phyloP scores from a whole-genome alignment of 768 basidiomycete genomes.

The Pisolithus albus region DNA sequence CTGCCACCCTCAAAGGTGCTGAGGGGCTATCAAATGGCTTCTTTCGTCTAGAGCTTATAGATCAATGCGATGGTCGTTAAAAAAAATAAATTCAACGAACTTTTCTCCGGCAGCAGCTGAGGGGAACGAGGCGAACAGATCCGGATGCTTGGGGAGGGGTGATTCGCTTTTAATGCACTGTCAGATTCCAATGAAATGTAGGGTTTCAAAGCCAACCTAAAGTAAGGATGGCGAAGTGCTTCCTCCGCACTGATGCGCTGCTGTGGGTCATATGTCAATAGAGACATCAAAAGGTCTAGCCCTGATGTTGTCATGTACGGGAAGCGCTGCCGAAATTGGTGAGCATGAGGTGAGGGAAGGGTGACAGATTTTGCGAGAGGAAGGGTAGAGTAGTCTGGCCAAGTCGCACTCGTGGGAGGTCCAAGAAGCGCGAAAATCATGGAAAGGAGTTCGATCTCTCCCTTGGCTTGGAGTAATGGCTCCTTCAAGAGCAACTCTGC shows the following conservation, averaged over 20 bases:
- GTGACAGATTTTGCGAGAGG: constrained; percentile 78
- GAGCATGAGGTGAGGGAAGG: constrained; percentile 66
- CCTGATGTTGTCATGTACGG: constrained; percentile 78
- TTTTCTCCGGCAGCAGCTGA: constrained; percentile 95
- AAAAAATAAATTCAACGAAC: constrained; percentile 36
- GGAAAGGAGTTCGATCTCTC: constrained; percentile 84
- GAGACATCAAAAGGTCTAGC: constrained; percentile 71
- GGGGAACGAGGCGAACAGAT: constrained; percentile 93
- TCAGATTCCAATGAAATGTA: constrained; percentile 1
- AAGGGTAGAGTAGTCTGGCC: constrained; percentile 78
- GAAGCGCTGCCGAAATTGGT: constrained; percentile 80
- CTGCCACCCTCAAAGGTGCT: constrained; percentile 66
- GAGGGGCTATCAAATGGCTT: constrained; percentile 77
- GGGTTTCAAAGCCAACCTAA: constrained; percentile 46
- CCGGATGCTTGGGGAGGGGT: constrained; percentile 92
- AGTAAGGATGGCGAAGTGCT: constrained; percentile 87
- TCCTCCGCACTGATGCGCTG: constrained; percentile 83
- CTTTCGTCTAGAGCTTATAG: constrained; percentile 46
- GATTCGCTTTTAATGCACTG: constrained; percentile 57
- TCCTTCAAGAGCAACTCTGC: constrained; percentile 93
- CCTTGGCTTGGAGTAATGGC: constrained; percentile 95
- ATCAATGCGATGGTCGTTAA: constrained; percentile 1
- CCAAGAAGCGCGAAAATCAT: constrained; percentile 96
- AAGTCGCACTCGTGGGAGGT: constrained; percentile 77
- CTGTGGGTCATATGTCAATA: constrained; percentile 87